Conservation (phyloP, 2,329 filamentous ascomycete species). For the Hypoxylon sp. region DNA sequence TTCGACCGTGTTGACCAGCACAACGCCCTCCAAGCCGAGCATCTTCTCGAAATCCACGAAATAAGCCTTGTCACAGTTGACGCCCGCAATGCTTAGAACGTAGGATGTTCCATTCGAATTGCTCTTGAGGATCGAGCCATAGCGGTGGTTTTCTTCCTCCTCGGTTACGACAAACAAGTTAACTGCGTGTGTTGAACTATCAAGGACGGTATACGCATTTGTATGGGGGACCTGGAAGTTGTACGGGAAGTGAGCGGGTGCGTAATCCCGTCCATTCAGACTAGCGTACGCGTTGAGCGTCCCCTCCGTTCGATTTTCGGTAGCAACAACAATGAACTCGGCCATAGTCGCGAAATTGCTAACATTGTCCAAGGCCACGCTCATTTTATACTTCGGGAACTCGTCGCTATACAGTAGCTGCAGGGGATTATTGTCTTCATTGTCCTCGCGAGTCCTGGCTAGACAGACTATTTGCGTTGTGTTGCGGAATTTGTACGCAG, state of each 20-base stretch:
- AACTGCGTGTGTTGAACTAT: constrained; percentile 93
- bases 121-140: constrained; percentile 93
- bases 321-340: constrained; percentile 93
- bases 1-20: constrained; percentile 84
- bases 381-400: constrained; percentile 76
- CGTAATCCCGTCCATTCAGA: constrained; percentile 85
- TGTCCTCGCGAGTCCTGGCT: constrained; percentile 73
- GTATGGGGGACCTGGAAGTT: constrained; percentile 85
- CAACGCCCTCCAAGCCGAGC: constrained; percentile 89
- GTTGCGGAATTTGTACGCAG: constrained; percentile 65
- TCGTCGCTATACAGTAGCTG: constrained; percentile 83
- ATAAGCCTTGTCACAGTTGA: constrained; percentile 81
- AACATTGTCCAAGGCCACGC: constrained; percentile 75
- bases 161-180: constrained; percentile 93
- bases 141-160: constrained; percentile 71
- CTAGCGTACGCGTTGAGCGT: constrained; percentile 84
- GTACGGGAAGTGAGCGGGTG: constrained; percentile 84
- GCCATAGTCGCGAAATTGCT: constrained; percentile 93
- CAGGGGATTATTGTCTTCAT: constrained; percentile 72
- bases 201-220: constrained; percentile 89
- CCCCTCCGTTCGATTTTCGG: constrained; percentile 74
- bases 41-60: constrained; percentile 98
- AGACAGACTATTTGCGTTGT: constrained; percentile 71
- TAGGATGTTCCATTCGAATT: constrained; percentile 99
- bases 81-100: constrained; percentile 81